These are phyloP conservation scores for Hericium rajendrae DNA, from an alignment of 768 basidiomycete genomes.

Conservation along the genomic window DNA sequence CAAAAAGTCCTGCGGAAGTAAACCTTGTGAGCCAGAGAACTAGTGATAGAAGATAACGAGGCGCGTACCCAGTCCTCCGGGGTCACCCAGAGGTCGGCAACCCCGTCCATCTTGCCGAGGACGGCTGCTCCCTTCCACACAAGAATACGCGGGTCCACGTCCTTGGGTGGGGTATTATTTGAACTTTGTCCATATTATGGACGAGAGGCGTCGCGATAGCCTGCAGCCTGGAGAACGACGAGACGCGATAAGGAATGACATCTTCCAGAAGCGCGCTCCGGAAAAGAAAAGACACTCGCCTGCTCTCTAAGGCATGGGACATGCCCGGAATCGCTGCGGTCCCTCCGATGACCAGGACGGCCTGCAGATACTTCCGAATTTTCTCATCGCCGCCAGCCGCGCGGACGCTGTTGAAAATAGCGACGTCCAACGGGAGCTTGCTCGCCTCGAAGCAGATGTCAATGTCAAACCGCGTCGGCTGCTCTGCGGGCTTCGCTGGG, in stretches of 20 bases:
- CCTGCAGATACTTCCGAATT: conserved; percentile 81
- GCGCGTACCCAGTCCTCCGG: conserved; percentile 73
- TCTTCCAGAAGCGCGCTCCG: neutral
- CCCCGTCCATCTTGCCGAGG: conserved; percentile 84
- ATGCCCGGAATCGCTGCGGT: conserved; percentile 73
- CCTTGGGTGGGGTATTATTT: conserved; percentile 91
- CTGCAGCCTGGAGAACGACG: conserved; percentile 41
- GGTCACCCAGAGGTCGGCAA: conserved; percentile 85
- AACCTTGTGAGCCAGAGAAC: conserved; percentile 1
- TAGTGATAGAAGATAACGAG: neutral
- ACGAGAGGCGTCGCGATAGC: conserved; percentile 80
- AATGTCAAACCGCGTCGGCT: conserved; percentile 42
- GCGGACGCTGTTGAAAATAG: conserved; percentile 86
- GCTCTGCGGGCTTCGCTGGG: conserved; percentile 15
- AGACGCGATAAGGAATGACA: conserved; percentile 1
- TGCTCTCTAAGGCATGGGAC: conserved; percentile 79
- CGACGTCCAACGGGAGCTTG: conserved; percentile 86
- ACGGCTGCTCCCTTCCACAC: conserved; percentile 95
- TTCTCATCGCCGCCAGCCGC: conserved; percentile 84
- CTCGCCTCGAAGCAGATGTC: conserved; percentile 80
- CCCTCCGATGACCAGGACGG: conserved; percentile 83
- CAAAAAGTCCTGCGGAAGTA: conserved; percentile 46
- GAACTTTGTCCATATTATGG: conserved; percentile 77
- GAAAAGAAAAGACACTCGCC: conserved; percentile 37
- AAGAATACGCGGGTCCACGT: conserved; percentile 80